Base-by-base conservation (phyloP, 306 rosid genomes). In the Calophaca sinica region DNA sequence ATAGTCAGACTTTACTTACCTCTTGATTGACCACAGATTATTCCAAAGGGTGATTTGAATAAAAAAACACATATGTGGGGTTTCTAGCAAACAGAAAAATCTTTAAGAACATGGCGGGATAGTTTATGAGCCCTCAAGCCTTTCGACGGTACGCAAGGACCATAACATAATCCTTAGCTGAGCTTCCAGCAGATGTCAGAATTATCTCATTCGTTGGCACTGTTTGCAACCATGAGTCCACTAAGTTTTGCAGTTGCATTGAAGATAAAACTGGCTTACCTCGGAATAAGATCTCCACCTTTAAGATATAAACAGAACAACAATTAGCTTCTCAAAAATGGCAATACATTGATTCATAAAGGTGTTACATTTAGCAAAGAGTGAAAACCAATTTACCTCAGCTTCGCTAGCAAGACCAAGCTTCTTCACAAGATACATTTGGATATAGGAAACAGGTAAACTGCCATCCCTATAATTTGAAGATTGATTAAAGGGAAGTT, bases 121-220 rank as follows among this genome's bases (percentile, higher is more conserved):
- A 72, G 44, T 48, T 50, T 38, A 54, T 3, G 33, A 46, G 45
- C 12, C 12, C 26, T 69, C 67, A 77, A 41, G 62, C 58, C 68
- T 77, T 87, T 74, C 84, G 80, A 60, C 80, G 5, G 15, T 91
- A 91, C 0, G 87, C 79, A 54, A 91, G 88, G 61, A 81, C 85
- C 97, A 89, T 83, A 14, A 91, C 81, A 64, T 72, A 84, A n/a
- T 91, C 88, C 86, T 87, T 59, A 12, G 88, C 97, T 0, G 92
- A 84, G 83, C 81, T 78, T 62, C 94, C 94, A 38, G 50, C 74
- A 13, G 70, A 10, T 32, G 89, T 6, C 15, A 57, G 41, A 69
- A 87, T 79, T 29, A 0, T 70, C 59, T 73, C 84, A 41, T 78
- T 62, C 3, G 14, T 45, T 6, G 88, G 83, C 44, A 45, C 7